Conservation (phyloP, 441 rosid genomes). For the Erodium texanum region DNA sequence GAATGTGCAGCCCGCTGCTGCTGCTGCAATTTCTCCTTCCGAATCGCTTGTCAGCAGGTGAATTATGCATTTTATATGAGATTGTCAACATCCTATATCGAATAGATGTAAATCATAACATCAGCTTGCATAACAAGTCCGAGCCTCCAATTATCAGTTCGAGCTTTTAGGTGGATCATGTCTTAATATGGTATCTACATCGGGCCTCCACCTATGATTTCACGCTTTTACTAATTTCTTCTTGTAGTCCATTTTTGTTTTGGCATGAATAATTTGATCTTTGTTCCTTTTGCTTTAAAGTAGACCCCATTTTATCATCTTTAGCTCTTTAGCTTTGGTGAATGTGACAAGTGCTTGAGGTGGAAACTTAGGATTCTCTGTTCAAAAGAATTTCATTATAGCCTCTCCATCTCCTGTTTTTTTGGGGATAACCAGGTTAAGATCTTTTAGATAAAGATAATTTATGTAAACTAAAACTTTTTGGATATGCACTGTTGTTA, state of each 20-base stretch:
- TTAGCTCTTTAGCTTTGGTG: constrained; percentile 20
- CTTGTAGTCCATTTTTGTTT: too few species aligned
- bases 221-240: too few species aligned
- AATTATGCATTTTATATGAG: background rate
- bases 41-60: constrained; percentile 35
- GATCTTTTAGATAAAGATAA: background rate
- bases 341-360: constrained; percentile 17
- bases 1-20: constrained; percentile 18
- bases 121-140: too few species aligned
- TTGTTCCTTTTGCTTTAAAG: constrained; percentile 14
- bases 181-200: too few species aligned
- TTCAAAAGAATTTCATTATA: constrained; percentile 7
- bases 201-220: too few species aligned
- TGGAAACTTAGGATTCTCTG: constrained; percentile 24
- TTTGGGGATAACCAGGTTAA: constrained; percentile 8
- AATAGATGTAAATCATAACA: too few species aligned
- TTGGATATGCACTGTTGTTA: too few species aligned
- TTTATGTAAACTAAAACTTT: too few species aligned
- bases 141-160: too few species aligned
- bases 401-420: background rate
- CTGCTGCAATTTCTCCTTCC: constrained; percentile 6
- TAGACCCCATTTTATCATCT: constrained; percentile 18
- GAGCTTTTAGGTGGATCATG: too few species aligned
- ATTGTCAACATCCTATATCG: too few species aligned
- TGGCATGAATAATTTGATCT: too few species aligned